A percentile compares a stretch with the other conserved stretches of the same genome.
Evolutionary conservation across 345 rosid species (phyloP).

Genomic region (Dovyalis caffra): DNA sequence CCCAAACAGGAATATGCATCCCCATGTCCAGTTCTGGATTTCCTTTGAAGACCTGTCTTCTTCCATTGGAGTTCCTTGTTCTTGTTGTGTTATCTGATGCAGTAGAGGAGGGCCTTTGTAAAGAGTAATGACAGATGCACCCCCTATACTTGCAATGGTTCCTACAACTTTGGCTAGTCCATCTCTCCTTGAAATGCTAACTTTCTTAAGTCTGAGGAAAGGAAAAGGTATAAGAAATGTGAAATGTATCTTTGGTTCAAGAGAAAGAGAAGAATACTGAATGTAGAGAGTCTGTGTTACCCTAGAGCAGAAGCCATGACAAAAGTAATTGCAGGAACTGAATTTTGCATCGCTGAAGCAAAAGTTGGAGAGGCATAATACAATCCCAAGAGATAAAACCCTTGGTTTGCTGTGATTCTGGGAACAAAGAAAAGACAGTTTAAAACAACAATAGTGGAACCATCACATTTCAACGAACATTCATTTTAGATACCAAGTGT

Average conservation of each 20-base stretch:
- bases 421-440: background rate
- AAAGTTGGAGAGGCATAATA: constrained; percentile 73
- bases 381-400: constrained; percentile 71
- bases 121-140: constrained; percentile 71
- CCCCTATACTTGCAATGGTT: constrained; percentile 72
- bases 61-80: constrained; percentile 11
- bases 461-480: too few relatives aligned
- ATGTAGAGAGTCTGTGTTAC: constrained; percentile 24
- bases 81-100: constrained; percentile 20
- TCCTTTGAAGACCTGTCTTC: constrained; percentile 23
- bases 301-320: constrained; percentile 65
- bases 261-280: too few relatives aligned
- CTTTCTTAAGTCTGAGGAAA: constrained; percentile 49
- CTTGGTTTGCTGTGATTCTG: constrained; percentile 87
- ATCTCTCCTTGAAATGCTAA: constrained; percentile 53
- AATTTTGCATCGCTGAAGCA: constrained; percentile 91
- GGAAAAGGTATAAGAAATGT: too few relatives aligned
- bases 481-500: background rate
- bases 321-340: constrained; percentile 84
- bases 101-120: constrained; percentile 75
- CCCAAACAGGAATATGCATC: constrained; percentile 63
- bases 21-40: constrained; percentile 58
- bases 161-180: constrained; percentile 72
- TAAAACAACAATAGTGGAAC: background rate
- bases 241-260: background rate